Base-by-base conservation (phyloP, 805 yeast species). In the Sugiyamaella mastotermitis region DNA sequence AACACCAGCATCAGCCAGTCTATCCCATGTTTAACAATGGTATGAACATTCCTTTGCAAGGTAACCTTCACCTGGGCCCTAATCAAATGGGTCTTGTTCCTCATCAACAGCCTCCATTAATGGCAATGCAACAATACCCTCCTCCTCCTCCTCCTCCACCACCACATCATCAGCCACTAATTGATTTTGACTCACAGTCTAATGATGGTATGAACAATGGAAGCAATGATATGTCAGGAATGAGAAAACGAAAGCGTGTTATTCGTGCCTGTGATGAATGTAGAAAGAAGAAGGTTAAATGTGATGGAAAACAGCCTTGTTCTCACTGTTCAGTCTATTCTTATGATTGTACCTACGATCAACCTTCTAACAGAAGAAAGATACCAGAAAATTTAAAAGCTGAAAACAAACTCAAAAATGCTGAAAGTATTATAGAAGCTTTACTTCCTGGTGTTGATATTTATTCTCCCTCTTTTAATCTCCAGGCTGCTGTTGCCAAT, bases 311-410 rank as follows among this genome's bases (percentile, higher is more conserved):
- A 49, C 80, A 73, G 49, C 92, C 90, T 1, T 83, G 94, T 57
- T 72, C 75, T 22, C 85, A 79, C 57, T 86, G 95, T 56, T 82
- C 95, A 1, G 95, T 85, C 1, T 87, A 85, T 61, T 76, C 84
- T 15, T 83, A 82, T 58, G 62, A 76, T 41, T 86, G 96, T 60
- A 76, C 94, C 0, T 86, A 86, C 56, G 83, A 82, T 53, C 85
- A 83, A 52, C 90, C 94, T 7, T 69, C 80, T 37, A 64, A 69
- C 39, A 60, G 83, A 35, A 75, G 73, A 52, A 75, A 52, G 27
- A 44, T 26, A 40, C 55, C 55, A 11, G 65, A 56, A 37, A 47
- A 55, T 30, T 55, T 47, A 42, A 46, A 57, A 21, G 53, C 62
- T 8, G 71, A 67, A 35, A 45, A 58, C 16, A 42, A 46, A 32